Base-by-base conservation (phyloP, 768 basidiomycete species). In the Rhodosporidiobolus odoratus region DNA sequence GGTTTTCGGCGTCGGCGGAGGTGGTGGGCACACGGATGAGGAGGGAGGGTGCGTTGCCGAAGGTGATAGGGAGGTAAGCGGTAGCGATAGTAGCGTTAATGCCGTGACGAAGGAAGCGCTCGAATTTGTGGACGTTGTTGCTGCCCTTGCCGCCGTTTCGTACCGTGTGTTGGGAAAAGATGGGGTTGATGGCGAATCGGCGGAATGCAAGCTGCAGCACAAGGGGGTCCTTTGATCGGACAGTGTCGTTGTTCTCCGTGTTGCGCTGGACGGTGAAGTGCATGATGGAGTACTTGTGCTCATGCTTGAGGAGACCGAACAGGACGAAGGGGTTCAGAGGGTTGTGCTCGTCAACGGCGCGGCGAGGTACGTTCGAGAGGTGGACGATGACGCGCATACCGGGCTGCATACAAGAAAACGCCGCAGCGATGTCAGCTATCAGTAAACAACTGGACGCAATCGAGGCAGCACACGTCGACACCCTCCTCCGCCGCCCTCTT, bases 71-170 rank as follows among this genome's bases (percentile, higher is more conserved):
- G 8, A 89, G 92, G 77, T 92, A 99, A 2, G 86, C 85, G 10
- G 92, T 95, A 5, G 90, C 93, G 30, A 98, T 89, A 66, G 82
- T 85, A 1, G 82, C 80, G 19, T 73, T 75, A 40, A 83, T 81
- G 9, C 93, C 90, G 76, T 91, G 91, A 50, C 89, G 86, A 37
- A 97, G 83, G 80, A 87, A 99, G 40, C 90, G 86, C 80, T 96
- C 92, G 64, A 89, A 94, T 77, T 97, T 99, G 84, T 98, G 94
- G 3, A 96, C 92, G 76, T 98, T 97, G 83, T 99, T 99, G 52
- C 87, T 83, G 17, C 93, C 92, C 79, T 88, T 90, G 23, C 90
- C 91, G 25, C 92, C 92, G 19, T 92, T 93, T 12, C 87, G 85
- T 50, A 80, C 78, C 5, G 89, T 88, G 75, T 94, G 92, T 76